A percentile compares a stretch with the other conserved stretches of the same genome.
These are phyloP conservation scores for Mycosarcoma maydis DNA, from an alignment of 1,284 basidiomycete species.

Conservation along the genomic window DNA sequence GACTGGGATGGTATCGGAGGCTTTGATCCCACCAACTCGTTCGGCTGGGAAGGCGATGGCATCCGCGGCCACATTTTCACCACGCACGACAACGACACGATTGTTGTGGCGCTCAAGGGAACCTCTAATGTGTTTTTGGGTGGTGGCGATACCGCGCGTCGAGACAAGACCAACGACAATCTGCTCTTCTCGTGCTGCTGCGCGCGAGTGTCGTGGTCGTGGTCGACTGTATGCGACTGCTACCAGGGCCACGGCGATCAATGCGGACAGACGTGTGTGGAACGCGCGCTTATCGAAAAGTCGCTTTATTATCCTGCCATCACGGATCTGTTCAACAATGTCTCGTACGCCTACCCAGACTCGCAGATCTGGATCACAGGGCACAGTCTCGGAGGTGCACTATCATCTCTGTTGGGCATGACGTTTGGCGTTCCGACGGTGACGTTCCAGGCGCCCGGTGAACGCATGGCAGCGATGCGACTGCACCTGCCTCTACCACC, in stretches of 20 bases:
- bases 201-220: constrained; percentile 90
- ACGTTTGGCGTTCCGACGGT: constrained; percentile 93
- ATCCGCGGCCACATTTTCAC: constrained; percentile 84
- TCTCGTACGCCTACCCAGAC: constrained; percentile 91
- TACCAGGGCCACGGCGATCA: constrained; percentile 69
- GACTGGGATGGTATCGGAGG: constrained; percentile 57
- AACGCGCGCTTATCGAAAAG: constrained; percentile 80
- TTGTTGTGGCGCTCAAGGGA: constrained; percentile 92
- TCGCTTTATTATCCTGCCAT: constrained; percentile 90
- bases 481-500: constrained; percentile 83
- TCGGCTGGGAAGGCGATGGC: constrained; percentile 92
- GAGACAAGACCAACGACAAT: constrained; percentile 95
- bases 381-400: constrained; percentile 86
- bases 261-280: constrained; percentile 85
- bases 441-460: constrained; percentile 90
- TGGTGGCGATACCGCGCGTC: constrained; percentile 84
- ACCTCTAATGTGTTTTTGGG: constrained; percentile 82
- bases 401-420: constrained; percentile 84
- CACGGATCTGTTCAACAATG: constrained; percentile 71
- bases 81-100: constrained; percentile 75
- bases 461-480: constrained; percentile 82
- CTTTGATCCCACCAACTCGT: constrained; percentile 73
- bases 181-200: constrained; percentile 98
- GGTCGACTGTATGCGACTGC: constrained; percentile 94
- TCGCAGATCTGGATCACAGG: constrained; percentile 93